Conservation (phyloP, 2,329 filamentous ascomycete species). For the Fusarium pseudonygamai region DNA sequence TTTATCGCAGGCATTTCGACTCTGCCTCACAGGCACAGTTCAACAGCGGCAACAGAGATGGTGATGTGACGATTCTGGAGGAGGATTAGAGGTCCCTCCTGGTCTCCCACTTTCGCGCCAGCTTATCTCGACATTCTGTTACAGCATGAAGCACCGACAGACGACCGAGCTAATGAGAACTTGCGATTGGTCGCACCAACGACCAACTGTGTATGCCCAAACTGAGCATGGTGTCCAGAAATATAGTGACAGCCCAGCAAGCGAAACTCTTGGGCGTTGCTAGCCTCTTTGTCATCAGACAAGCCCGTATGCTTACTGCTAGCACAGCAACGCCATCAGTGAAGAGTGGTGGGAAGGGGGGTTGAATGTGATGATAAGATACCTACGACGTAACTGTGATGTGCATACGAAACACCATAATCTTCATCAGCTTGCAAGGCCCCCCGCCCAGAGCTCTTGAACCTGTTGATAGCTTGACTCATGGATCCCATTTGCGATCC, state of each 20-base stretch:
- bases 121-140: not conserved
- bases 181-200: slow-evolving; percentile 13
- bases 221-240: not conserved
- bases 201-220: not conserved
- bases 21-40: slow-evolving; percentile 23
- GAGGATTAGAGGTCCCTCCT: not conserved
- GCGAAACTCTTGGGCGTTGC: not conserved
- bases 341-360: slow-evolving; percentile 13
- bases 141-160: not conserved
- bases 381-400: slow-evolving; percentile 14
- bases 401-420: slow-evolving; percentile 5
- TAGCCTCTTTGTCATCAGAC: slow-evolving; percentile 23
- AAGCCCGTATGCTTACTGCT: slow-evolving; percentile 20
- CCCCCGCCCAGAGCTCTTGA: not conserved
- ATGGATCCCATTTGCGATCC: not conserved
- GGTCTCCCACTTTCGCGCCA: not conserved
- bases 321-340: slow-evolving; percentile 13
- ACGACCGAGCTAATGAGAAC: not conserved
- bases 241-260: not conserved
- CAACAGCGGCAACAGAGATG: slow-evolving; percentile 3
- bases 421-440: not conserved
- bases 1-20: slow-evolving; percentile 11
- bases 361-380: slow-evolving; percentile 18
- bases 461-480: not conserved
- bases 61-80: not conserved